A percentile compares a stretch with the other conserved stretches of the same genome.
Conservation (phyloP, 1,284 basidiomycete genomes). For the Rhodotorula sp. region DNA sequence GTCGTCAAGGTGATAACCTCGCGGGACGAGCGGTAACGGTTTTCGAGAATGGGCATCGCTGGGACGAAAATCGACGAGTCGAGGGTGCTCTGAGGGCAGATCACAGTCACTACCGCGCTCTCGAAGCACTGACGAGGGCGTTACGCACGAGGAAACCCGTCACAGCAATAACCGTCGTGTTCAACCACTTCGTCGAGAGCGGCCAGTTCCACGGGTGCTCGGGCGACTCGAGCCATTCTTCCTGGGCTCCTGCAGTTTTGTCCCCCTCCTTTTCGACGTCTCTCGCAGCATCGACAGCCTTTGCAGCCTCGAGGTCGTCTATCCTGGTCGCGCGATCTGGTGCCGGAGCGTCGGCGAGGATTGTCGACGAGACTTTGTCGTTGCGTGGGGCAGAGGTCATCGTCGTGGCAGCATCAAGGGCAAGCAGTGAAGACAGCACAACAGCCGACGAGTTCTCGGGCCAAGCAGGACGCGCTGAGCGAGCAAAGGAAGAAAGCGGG, state of each 20-base stretch:
- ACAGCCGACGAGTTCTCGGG: no score
- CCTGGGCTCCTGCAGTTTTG: background rate
- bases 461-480: no score
- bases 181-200: background rate
- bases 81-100: conserved; percentile 33
- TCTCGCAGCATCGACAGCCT: background rate
- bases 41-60: conserved; percentile 44
- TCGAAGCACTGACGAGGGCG: background rate
- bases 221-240: conserved; percentile 1
- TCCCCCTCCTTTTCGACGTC: background rate
- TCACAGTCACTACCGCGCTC: no score
- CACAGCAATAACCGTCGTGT: background rate
- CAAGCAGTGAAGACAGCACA: no score
- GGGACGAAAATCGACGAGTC: conserved; percentile 50
- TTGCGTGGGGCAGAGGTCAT: no score
- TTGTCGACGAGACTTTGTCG: no score
- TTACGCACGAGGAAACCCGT: background rate
- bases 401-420: no score
- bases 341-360: no score
- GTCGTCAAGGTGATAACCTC: conserved; percentile 48
- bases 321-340: no score
- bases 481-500: no score
- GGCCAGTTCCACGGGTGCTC: conserved; percentile 2
- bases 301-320: background rate
- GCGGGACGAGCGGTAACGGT: conserved; percentile 44